Evolutionary conservation across 768 basidiomycete species (phyloP).

Genomic region (Astraeus odoratus): DNA sequence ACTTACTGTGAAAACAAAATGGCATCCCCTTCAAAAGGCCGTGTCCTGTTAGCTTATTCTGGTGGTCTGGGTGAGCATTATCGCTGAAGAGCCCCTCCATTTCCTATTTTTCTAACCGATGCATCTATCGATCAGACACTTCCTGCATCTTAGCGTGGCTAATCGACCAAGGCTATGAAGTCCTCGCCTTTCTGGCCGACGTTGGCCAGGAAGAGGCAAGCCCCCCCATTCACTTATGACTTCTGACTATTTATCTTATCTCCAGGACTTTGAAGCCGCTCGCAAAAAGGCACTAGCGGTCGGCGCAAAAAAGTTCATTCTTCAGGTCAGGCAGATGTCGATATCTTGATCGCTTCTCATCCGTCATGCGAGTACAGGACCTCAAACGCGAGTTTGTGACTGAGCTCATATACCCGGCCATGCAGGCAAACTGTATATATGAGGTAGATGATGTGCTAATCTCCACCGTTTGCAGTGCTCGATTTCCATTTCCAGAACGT

Average conservation of each 20-base stretch:
- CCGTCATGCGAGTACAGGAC: slow-evolving; percentile 48
- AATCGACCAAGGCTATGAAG: slow-evolving; percentile 97
- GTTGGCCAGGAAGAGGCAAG: slow-evolving; percentile 85
- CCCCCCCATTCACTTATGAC: not conserved
- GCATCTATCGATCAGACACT: slow-evolving; percentile 58
- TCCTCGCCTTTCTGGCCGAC: slow-evolving; percentile 95
- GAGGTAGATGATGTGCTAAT: slow-evolving; percentile 51
- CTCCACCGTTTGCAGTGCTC: not conserved
- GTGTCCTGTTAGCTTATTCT: slow-evolving; percentile 95
- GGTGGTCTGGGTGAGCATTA: slow-evolving; percentile 82
- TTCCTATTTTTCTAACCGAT: not conserved
- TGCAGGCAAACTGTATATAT: slow-evolving; percentile 98
- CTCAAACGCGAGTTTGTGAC: slow-evolving; percentile 92
- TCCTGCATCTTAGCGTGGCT: slow-evolving; percentile 99
- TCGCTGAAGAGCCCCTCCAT: not conserved
- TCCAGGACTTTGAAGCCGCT: slow-evolving; percentile 89
- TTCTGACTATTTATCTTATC: slow-evolving; percentile 3
- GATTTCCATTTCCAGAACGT: slow-evolving; percentile 54
- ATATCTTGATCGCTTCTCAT: not conserved
- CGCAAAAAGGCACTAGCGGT: slow-evolving; percentile 82
- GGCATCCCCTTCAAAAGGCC: slow-evolving; percentile 45
- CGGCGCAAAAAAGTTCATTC: slow-evolving; percentile 95
- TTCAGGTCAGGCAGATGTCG: slow-evolving; percentile 49
- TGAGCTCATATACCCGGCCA: slow-evolving; percentile 95
- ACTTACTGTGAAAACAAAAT: not conserved